Percentiles rank a stretch among this genome's conserved stretches.
Evolutionary conservation across 768 basidiomycete genomes (phyloP).

Genomic region (Boletellus emodensis): DNA sequence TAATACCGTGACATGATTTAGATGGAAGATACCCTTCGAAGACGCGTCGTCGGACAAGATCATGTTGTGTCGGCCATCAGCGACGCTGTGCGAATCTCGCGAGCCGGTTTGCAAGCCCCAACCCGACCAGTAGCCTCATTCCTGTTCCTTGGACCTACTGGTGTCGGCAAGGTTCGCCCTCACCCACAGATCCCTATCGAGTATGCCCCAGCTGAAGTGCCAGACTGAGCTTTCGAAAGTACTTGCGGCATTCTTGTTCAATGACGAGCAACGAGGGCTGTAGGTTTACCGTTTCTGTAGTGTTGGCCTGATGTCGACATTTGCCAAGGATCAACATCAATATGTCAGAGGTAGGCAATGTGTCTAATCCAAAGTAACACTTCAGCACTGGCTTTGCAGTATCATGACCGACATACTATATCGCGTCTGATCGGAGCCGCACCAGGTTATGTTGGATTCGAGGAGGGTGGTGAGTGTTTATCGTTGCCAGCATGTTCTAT

Average conservation of each 20-base stretch:
- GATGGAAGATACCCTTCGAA: conserved; percentile 81
- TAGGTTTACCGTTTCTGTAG: conserved; percentile 35
- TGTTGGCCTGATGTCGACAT: not conserved
- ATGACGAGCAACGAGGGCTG: conserved; percentile 84
- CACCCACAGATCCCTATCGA: not conserved
- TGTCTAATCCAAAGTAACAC: not conserved
- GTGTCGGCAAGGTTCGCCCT: conserved; percentile 68
- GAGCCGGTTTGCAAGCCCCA: conserved; percentile 85
- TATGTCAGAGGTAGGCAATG: conserved; percentile 70
- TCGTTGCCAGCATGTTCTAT: not conserved
- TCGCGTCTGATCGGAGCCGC: conserved; percentile 89
- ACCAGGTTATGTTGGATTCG: conserved; percentile 83
- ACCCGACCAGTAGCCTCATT: conserved; percentile 90
- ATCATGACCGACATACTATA: conserved; percentile 88
- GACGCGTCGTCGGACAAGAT: conserved; percentile 86
- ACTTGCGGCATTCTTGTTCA: conserved; percentile 83
- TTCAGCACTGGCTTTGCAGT: conserved; percentile 40
- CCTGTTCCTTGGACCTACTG: conserved; percentile 86
- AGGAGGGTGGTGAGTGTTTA: conserved; percentile 55
- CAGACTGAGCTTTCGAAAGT: conserved; percentile 86
- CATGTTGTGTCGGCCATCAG: conserved; percentile 82
- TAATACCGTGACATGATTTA: conserved; percentile 25
- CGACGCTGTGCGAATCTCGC: conserved; percentile 89
- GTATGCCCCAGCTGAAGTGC: conserved; percentile 1
- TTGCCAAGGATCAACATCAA: conserved; percentile 78